Percentiles rank a stretch among this genome's conserved stretches.
phyloP scores from a whole-genome alignment of 805 yeast species.

The Candida gorgasii region DNA sequence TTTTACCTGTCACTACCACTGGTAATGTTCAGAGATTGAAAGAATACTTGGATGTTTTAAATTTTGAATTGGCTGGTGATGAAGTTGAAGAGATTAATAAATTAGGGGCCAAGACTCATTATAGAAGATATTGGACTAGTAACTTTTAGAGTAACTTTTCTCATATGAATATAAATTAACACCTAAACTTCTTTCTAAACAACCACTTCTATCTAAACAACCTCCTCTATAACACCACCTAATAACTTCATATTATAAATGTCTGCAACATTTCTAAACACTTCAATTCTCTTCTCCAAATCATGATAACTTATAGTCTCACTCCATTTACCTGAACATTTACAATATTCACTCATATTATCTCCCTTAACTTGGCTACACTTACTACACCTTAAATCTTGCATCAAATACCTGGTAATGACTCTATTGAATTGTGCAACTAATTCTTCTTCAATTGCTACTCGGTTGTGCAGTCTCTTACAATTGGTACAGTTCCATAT shows the following conservation, averaged over 20 bases:
- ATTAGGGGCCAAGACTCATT: constrained; percentile 23
- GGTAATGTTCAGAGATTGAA: constrained; percentile 41
- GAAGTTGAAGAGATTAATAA: constrained; percentile 40
- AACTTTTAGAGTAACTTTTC: too few species aligned
- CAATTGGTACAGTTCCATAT: constrained; percentile 72
- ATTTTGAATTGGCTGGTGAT: constrained; percentile 50
- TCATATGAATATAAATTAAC: too few species aligned
- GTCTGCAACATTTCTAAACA: constrained; percentile 60
- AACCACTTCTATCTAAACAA: background rate
- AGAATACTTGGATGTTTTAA: constrained; percentile 43
- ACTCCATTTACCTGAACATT: constrained; percentile 86
- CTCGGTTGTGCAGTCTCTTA: constrained; percentile 58
- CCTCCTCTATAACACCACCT: background rate
- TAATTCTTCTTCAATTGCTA: constrained; percentile 76
- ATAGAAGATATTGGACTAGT: constrained; percentile 7
- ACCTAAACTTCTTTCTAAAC: too few species aligned
- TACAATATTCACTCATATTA: constrained; percentile 72
- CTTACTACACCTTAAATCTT: constrained; percentile 79
- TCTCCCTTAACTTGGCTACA: constrained; percentile 69
- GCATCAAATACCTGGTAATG: constrained; percentile 64
- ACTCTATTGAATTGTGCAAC: constrained; percentile 61
- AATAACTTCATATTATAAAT: constrained; percentile 58
- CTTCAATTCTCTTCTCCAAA: constrained; percentile 44
- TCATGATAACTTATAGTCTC: constrained; percentile 51
- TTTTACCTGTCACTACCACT: constrained; percentile 49